Conservation (phyloP, 352 stramenopile genomes). For the Pythium aquatile region DNA sequence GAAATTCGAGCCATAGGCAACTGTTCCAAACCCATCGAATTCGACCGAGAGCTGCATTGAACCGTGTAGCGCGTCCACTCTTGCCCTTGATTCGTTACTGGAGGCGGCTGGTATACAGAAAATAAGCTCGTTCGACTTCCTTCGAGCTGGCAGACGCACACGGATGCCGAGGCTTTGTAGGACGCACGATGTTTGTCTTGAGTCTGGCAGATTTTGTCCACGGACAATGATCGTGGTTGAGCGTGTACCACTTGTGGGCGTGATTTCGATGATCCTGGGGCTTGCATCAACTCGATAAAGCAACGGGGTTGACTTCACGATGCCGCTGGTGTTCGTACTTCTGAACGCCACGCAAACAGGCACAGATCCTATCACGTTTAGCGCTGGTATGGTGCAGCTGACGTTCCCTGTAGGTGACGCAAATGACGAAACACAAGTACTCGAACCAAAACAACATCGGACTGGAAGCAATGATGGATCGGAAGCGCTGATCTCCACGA, state of each 20-base stretch:
- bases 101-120: not conserved
- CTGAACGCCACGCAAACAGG: slow-evolving; percentile 6
- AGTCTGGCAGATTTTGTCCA: slow-evolving; percentile 18
- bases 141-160: slow-evolving; percentile 11
- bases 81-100: not conserved
- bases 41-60: slow-evolving; percentile 3
- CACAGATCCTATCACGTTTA: not conserved
- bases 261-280: slow-evolving; percentile 9
- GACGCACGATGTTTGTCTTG: not conserved
- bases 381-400: slow-evolving; percentile 7
- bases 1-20: slow-evolving; percentile 10
- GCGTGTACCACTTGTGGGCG: slow-evolving; percentile 6
- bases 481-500: not conserved
- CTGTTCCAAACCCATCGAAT: not conserved
- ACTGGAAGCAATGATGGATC: not conserved
- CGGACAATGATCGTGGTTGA: slow-evolving; percentile 10
- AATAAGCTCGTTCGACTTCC: slow-evolving; percentile 22
- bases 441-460: slow-evolving; percentile 15
- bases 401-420: not conserved
- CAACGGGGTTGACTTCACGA: slow-evolving; percentile 4
- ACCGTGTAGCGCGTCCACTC: not conserved
- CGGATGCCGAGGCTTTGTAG: not conserved
- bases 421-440: not conserved
- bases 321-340: too few species aligned
- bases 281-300: not conserved